Evolutionary conservation across 805 yeast species (phyloP), one percentile per base, ranked within the genome.

Genomic region (Saccharomycopsis microspora): DNA sequence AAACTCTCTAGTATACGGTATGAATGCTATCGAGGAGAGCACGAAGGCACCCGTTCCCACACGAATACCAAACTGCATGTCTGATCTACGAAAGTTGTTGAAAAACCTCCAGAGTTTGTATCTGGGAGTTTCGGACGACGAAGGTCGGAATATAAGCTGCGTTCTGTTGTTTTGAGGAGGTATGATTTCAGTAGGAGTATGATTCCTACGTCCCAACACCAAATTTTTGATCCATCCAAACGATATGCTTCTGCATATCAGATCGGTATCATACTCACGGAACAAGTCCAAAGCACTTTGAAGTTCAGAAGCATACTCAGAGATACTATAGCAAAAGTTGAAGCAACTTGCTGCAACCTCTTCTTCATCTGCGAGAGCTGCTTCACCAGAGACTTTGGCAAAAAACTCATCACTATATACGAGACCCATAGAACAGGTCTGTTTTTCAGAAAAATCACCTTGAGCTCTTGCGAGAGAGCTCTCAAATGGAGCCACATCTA

Each of bases 331-430:
- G 1, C 89, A 71, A 58, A 85, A 85, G 59, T 85, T 83, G 1
- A 89, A 90, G 65, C 93, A 84, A 42, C 85, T 75, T 0, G 95
- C 94, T 1, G 89, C 84, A 3, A 85, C 82, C 54, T 83, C 88
- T 62, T 85, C 94, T 55, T 81, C 83, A 51, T 79, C 82, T 1
- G 81, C 70, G 19, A 6, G 11, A 33, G 11, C 5, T 2, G 37
- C 47, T 10, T 45, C 37, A 8, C 46, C 38, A n/a, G 43, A 42
- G 4, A 43, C 3, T 11, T 40, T 47, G 43, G 47, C 46, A 3
- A 49, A 28, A 9, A 35, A 31, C 10, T 47, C 48, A 32, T 42
- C 37, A 3, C 68, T 63, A 56, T 85, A 85, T 10, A 85, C 61
- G 52, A 68, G 70, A 36, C 69, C 70, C 47, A 85, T 72, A 0